Evolutionary conservation across 2,329 filamentous ascomycete genomes (phyloP).

Genomic region (Myriosclerotinia duriaeana): DNA sequence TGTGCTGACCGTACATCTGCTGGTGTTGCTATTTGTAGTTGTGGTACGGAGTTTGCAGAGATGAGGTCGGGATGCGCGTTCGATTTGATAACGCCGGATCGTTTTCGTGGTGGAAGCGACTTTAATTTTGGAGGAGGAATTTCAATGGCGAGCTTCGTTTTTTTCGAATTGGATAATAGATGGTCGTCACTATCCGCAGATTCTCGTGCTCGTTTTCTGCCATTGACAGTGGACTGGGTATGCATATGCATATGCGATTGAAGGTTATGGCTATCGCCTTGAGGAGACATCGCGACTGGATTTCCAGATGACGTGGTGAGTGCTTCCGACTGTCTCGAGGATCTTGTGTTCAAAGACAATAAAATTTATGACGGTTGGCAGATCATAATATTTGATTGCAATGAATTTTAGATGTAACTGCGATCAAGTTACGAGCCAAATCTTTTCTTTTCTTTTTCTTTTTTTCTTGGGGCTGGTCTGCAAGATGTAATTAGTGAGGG

Average conservation of each 20-base stretch:
- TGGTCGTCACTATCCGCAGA: slow-evolving; percentile 48
- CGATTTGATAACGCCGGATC: slow-evolving; percentile 31
- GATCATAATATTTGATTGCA: slow-evolving; percentile 21
- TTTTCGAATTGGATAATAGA: slow-evolving; percentile 48
- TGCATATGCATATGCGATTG: neutral
- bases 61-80: slow-evolving; percentile 36
- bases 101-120: slow-evolving; percentile 26
- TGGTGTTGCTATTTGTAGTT: slow-evolving; percentile 24
- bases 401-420: neutral
- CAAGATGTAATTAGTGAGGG: neutral
- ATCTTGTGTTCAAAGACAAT: slow-evolving; percentile 24
- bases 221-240: slow-evolving; percentile 40
- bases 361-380: neutral
- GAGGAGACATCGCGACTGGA: slow-evolving; percentile 28
- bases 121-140: slow-evolving; percentile 44
- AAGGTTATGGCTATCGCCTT: slow-evolving; percentile 5
- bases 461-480: too few relatives aligned
- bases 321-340: slow-evolving; percentile 19
- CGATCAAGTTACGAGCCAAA: slow-evolving; percentile 7
- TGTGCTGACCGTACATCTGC: slow-evolving; percentile 26
- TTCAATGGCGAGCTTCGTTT: slow-evolving; percentile 54
- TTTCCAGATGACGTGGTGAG: slow-evolving; percentile 19
- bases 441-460: neutral
- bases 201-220: slow-evolving; percentile 53
- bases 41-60: slow-evolving; percentile 26